Evolutionary conservation across 2,329 filamentous ascomycete species (phyloP).

Genomic region (Beauveria australis): DNA sequence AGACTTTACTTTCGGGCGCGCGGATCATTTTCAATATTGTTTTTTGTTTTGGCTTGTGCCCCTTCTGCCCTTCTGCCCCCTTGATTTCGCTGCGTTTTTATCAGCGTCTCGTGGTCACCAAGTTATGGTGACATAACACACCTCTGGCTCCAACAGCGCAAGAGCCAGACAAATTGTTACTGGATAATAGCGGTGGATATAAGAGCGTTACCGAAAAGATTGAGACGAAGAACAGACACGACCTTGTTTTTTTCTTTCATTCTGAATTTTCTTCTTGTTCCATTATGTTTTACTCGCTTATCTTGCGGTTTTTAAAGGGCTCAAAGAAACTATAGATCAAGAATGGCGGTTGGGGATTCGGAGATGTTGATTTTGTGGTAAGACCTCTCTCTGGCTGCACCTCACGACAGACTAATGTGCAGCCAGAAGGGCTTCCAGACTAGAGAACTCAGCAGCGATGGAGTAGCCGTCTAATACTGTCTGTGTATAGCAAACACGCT

Average conservation of each 20-base stretch:
- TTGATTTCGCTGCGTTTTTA: slow-evolving; percentile 7
- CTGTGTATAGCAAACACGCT: slow-evolving; percentile 1
- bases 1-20: slow-evolving; percentile 8
- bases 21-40: slow-evolving; percentile 11
- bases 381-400: background rate
- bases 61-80: slow-evolving; percentile 3
- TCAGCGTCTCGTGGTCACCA: background rate
- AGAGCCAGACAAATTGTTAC: slow-evolving; percentile 7
- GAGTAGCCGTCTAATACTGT: background rate
- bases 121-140: background rate
- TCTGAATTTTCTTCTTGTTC: slow-evolving; percentile 3
- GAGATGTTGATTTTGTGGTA: background rate
- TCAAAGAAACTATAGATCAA: slow-evolving; percentile 6
- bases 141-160: slow-evolving; percentile 6
- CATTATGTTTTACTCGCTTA: slow-evolving; percentile 2
- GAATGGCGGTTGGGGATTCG: background rate
- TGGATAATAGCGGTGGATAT: slow-evolving; percentile 1
- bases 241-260: slow-evolving; percentile 5
- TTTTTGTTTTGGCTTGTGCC: slow-evolving; percentile 13
- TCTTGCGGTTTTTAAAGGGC: background rate
- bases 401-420: slow-evolving; percentile 2
- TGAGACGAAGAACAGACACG: slow-evolving; percentile 5
- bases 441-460: background rate
- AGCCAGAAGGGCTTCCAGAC: background rate
- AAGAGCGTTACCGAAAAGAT: background rate